Evolutionary conservation across 345 rosid genomes (phyloP), one percentile per base, ranked within the genome.

Genomic region (Anastatica hierochuntica): DNA sequence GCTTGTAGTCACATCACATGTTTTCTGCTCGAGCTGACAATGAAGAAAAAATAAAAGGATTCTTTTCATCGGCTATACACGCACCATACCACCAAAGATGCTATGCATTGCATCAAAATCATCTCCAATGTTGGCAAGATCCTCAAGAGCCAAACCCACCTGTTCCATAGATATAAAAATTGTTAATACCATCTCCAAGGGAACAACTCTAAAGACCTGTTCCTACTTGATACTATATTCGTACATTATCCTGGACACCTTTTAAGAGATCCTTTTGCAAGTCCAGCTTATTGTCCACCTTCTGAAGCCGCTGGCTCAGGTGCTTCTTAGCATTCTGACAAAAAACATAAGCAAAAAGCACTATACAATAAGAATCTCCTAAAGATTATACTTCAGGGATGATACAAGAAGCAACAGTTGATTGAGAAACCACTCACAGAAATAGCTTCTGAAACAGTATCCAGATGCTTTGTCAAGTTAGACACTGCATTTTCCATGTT

Each of bases 381-480:
- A n/a, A n/a, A n/a, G n/a, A n/a, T n/a, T n/a, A n/a, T 7, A 24
- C 37, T 14, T 33, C 9, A 5, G 31, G 0, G 19, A 43, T 31
- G 13, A 13, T 13, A 41, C 36, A 70, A 38, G 62, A 56, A 66
- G 47, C 39, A 44, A 39, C 9, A 62, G 18, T 8, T 15, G 47
- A 12, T 17, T 17, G 51, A 58, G 33, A 17, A 38, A 30, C 16
- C 51, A 76, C 95, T 64, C 70, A 88, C 98, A 47, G 76, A 67
- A 24, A 92, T 77, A 64, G 95, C 81, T 63, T 81, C 94, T 1
- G 90, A 58, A n/a, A 88, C 88, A 8, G 72, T 71, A 38, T 76
- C 94, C 77, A 94, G 72, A 79, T 88, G 84, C 70, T 83, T 83
- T 14, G 86, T 77, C 76, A 88, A 73, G 75, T 79, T 85, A 35